Base-by-base conservation (phyloP, 2,329 filamentous ascomycete species). In the Sporothrix brasiliensis region DNA sequence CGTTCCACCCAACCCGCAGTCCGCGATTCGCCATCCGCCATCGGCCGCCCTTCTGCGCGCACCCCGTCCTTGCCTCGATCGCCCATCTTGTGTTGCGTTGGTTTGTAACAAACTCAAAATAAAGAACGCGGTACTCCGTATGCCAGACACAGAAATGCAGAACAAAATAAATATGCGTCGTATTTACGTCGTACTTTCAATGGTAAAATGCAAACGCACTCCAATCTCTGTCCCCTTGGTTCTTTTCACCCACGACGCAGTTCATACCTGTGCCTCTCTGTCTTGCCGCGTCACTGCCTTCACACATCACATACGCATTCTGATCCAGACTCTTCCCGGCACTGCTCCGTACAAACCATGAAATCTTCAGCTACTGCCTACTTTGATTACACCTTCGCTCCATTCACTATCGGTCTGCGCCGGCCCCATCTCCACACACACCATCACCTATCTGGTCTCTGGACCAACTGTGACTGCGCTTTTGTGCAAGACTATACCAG, bases 41-140 rank as follows among this genome's bases (percentile, higher is more conserved):
- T 16, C 41, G 14, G 21, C 63, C 63, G 44, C 47, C 47, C 63
- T 66, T 66, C 47, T 66, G 27, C 30, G n/a, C 11, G 19, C 27
- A 27, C 47, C 61, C 63, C 63, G 47, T 66, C 47, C n/a, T 47
- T 68, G 66, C 56, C 66, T 56, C 52, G 66, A 68, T 68, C 66
- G 50, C 34, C 50, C 52, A 47, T 67, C 65, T 67, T 67, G 66
- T 56, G 66, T 56, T 47, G 34, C 50, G 66, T 56, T 14, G 34
- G 66, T 68, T 44, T 56, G 66, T 56, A 68, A 68, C 66, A 68
- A 56, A 56, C 66, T 68, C 66, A 68, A 56, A 67, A 66, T 66
- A 52, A 66, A 52, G 41, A 11, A 44, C 41, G 11, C 14, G 6
- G 41, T 44, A 14, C 41, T 44, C 41, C 41, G 41, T 66, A 34